phyloP scores from a whole-genome alignment of 2,329 filamentous ascomycete species.

The Arthrocladium fulminans region DNA sequence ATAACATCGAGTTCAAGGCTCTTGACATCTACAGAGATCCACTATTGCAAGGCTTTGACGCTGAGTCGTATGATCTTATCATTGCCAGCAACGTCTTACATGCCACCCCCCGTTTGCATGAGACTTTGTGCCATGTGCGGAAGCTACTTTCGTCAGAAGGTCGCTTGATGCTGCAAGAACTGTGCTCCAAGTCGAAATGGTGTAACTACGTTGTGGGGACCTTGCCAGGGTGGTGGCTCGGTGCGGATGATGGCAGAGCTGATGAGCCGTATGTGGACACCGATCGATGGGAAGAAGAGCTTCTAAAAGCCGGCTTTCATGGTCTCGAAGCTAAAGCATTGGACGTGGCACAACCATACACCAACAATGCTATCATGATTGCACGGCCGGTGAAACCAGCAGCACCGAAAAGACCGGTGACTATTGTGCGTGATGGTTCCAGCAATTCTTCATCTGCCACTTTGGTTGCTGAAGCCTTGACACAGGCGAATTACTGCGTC shows the following conservation, averaged over 20 bases:
- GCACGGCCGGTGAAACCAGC: too few relatives aligned
- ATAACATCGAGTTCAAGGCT: slow-evolving; percentile 26
- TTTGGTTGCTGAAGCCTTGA: too few relatives aligned
- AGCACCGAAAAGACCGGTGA: too few relatives aligned
- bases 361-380: too few relatives aligned
- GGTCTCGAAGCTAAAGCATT: too few relatives aligned
- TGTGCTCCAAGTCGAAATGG: slow-evolving; percentile 3
- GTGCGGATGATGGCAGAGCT: slow-evolving; percentile 13
- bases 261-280: slow-evolving; percentile 8
- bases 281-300: slow-evolving; percentile 13
- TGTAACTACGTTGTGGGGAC: slow-evolving; percentile 18
- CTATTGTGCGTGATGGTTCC: too few relatives aligned
- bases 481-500: too few relatives aligned
- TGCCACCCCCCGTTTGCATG: slow-evolving; percentile 23
- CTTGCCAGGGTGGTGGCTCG: slow-evolving; percentile 24
- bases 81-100: slow-evolving; percentile 31
- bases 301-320: too few relatives aligned
- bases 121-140: slow-evolving; percentile 24
- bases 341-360: too few relatives aligned
- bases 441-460: too few relatives aligned
- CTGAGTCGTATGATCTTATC: slow-evolving; percentile 27
- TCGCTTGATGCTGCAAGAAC: slow-evolving; percentile 12
- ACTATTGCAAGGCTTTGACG: slow-evolving; percentile 25
- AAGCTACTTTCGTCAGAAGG: slow-evolving; percentile 22
- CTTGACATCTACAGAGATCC: slow-evolving; percentile 28